phyloP scores from a whole-genome alignment of 169 alveolate genomes.

The Eimeria falciformis region DNA sequence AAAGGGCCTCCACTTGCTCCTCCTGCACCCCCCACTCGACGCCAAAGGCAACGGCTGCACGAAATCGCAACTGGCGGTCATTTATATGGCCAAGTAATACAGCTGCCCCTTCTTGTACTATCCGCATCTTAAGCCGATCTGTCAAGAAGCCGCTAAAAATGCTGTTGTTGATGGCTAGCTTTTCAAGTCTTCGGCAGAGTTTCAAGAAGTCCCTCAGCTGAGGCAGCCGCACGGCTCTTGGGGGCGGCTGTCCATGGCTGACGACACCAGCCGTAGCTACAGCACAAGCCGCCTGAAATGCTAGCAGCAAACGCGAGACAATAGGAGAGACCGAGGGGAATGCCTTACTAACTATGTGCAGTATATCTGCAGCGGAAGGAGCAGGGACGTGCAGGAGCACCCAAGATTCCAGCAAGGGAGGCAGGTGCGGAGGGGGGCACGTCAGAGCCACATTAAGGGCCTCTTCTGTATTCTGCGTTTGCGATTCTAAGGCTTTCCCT shows the following conservation, averaged over 20 bases:
- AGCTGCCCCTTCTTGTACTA: constrained; percentile 61
- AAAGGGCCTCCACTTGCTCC: constrained; percentile 38
- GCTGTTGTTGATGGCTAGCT: constrained; percentile 2
- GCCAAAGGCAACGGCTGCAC: constrained; percentile 64
- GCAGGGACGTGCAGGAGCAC: constrained; percentile 64
- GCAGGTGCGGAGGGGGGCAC: constrained; percentile 45
- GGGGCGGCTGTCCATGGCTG: constrained; percentile 46
- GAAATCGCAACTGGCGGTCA: constrained; percentile 47
- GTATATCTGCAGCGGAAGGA: constrained; percentile 63
- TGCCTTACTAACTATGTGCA: constrained; percentile 6
- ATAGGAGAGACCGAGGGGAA: constrained; percentile 42
- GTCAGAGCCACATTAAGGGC: constrained; percentile 42
- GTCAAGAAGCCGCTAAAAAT: constrained; percentile 44
- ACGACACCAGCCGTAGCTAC: constrained; percentile 26
- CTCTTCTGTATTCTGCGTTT: constrained; percentile 22
- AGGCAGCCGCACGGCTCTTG: constrained; percentile 71
- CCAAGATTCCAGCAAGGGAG: constrained; percentile 72
- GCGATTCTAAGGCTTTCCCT: neutral
- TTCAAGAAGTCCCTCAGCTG: constrained; percentile 73
- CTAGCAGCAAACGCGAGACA: constrained; percentile 37
- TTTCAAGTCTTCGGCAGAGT: constrained; percentile 73
- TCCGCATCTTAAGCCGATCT: constrained; percentile 42
- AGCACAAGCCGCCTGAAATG: constrained; percentile 45
- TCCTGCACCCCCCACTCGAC: constrained; percentile 53
- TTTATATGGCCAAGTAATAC: constrained; percentile 51